phyloP scores from a whole-genome alignment of 2,329 filamentous ascomycete species.

The Aspergillus puulaauensis region DNA sequence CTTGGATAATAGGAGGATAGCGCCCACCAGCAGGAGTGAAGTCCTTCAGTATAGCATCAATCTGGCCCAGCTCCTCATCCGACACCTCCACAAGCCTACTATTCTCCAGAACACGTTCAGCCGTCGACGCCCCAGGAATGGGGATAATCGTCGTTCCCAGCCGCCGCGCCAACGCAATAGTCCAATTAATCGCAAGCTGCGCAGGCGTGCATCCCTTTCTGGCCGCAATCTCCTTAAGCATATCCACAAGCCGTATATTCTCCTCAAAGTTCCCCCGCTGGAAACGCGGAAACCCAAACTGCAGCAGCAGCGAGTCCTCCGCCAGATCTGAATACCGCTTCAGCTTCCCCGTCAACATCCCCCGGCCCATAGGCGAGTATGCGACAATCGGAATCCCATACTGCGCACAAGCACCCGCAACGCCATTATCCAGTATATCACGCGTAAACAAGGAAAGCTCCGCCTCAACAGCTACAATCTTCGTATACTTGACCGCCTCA shows the following conservation, averaged over 20 bases:
- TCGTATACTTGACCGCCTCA: slow-evolving; percentile 37
- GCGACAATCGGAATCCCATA: slow-evolving; percentile 68
- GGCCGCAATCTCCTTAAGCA: slow-evolving; percentile 58
- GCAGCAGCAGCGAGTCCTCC: slow-evolving; percentile 33
- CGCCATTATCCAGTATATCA: slow-evolving; percentile 49
- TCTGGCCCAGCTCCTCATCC: slow-evolving; percentile 29
- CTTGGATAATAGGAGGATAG: slow-evolving; percentile 10
- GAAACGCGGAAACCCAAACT: slow-evolving; percentile 56
- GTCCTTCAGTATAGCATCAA: slow-evolving; percentile 14
- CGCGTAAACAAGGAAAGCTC: slow-evolving; percentile 46
- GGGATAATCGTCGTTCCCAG: slow-evolving; percentile 47
- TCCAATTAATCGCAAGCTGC: slow-evolving; percentile 69
- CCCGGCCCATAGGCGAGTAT: slow-evolving; percentile 69
- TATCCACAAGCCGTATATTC: slow-evolving; percentile 62
- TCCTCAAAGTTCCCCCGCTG: slow-evolving; percentile 61
- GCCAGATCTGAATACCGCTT: slow-evolving; percentile 56
- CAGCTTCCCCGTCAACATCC: slow-evolving; percentile 56
- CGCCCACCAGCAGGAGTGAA: slow-evolving; percentile 13
- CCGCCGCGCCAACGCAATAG: slow-evolving; percentile 49
- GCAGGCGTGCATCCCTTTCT: slow-evolving; percentile 60
- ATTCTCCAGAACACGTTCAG: slow-evolving; percentile 32
- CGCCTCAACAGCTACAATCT: slow-evolving; percentile 54
- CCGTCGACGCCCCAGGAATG: slow-evolving; percentile 29
- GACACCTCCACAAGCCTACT: slow-evolving; percentile 22
- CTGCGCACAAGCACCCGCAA: slow-evolving; percentile 59